These are phyloP conservation scores for Coemansia sp. DNA, from an alignment of 192 early-diverging fungal species.

Conservation along the genomic window DNA sequence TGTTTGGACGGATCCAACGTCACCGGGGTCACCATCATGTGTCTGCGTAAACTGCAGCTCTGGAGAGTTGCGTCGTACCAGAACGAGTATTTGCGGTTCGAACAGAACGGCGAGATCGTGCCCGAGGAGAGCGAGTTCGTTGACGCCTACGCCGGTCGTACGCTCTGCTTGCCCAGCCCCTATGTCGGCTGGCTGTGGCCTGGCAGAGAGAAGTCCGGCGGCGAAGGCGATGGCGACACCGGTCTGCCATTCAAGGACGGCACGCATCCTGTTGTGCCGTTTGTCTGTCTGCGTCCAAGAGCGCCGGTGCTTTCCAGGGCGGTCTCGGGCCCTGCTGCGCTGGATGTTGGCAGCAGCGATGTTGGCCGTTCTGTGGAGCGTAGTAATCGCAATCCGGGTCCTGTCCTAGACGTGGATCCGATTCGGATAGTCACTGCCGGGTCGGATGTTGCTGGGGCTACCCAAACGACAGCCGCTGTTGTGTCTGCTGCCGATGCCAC, in stretches of 20 bases:
- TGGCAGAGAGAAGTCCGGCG: not conserved
- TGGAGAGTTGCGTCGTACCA: conserved; percentile 77
- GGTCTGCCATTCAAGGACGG: conserved; percentile 36
- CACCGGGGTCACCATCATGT: conserved; percentile 80
- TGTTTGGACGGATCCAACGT: conserved; percentile 88
- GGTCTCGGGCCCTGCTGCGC: not conserved
- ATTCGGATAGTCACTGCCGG: too few relatives aligned
- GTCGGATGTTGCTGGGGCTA: too few relatives aligned
- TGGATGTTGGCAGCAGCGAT: not conserved
- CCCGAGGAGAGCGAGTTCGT: conserved; percentile 57
- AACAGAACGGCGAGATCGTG: conserved; percentile 55
- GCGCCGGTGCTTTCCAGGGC: not conserved
- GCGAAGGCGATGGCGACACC: conserved; percentile 1
- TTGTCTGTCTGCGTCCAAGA: conserved; percentile 12
- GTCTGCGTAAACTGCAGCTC: conserved; percentile 86
- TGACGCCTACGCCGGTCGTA: conserved; percentile 32
- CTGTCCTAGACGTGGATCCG: too few relatives aligned
- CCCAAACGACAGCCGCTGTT: too few relatives aligned
- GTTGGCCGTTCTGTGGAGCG: too few relatives aligned
- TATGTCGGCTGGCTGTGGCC: conserved; percentile 50
- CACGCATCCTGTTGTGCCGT: conserved; percentile 41
- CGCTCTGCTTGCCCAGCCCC: conserved; percentile 36
- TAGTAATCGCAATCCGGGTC: too few relatives aligned
- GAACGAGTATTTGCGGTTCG: conserved; percentile 71
- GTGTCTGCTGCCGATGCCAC: not conserved